Percentiles rank a stretch among this genome's conserved stretches.
phyloP scores from a whole-genome alignment of 345 rosid species.

The Eucalyptus fibrosa region DNA sequence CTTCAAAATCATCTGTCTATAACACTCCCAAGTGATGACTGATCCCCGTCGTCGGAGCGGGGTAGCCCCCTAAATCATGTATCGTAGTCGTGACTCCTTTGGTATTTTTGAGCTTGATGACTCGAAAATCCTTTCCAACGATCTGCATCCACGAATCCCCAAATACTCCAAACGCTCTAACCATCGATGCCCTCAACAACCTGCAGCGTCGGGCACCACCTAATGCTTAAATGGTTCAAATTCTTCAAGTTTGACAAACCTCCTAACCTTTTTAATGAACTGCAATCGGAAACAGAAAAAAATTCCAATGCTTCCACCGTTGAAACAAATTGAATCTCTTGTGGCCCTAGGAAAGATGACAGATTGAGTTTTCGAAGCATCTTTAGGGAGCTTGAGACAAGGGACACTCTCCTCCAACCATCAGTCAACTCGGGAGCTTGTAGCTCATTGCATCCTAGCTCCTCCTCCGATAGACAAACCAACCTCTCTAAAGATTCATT shows the following conservation, averaged over 20 bases:
- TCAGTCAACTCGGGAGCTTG: neutral
- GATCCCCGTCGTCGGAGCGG: too few species aligned
- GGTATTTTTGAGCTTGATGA: neutral
- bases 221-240: neutral
- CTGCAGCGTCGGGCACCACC: neutral
- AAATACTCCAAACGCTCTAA: neutral
- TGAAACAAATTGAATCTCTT: neutral
- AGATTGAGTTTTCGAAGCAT: neutral
- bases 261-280: neutral
- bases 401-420: accelerated
- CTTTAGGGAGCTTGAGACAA: neutral
- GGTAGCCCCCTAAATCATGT: too few species aligned
- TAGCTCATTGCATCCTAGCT: neutral
- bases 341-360: accelerated
- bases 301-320: accelerated
- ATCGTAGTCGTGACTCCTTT: neutral
- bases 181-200: neutral
- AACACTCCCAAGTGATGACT: too few species aligned
- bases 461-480: neutral
- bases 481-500: neutral
- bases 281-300: neutral
- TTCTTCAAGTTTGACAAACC: neutral
- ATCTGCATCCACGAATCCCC: neutral
- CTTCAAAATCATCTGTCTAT: neutral
- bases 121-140: neutral